These are phyloP conservation scores for Umbelopsis sp. DNA, from an alignment of 192 early-diverging fungal genomes.

Conservation along the genomic window DNA sequence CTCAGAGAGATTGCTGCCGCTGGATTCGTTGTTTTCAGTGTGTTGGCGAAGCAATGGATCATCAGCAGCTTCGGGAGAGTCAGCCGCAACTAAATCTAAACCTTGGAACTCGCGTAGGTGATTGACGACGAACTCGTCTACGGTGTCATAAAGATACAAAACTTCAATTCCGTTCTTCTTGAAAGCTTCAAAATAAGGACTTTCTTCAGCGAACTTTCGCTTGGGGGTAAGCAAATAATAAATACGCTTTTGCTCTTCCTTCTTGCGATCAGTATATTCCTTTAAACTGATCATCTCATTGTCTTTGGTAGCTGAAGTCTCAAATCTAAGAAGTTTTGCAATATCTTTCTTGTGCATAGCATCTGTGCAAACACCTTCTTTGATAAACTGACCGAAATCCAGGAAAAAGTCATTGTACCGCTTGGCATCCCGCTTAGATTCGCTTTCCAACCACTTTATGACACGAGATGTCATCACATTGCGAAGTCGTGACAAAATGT, in stretches of 20 bases:
- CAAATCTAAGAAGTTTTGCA: slow-evolving; percentile 64
- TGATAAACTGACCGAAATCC: slow-evolving; percentile 70
- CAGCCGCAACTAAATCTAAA: slow-evolving; percentile 57
- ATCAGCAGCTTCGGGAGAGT: slow-evolving; percentile 46
- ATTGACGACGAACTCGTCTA: slow-evolving; percentile 61
- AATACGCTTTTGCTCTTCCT: slow-evolving; percentile 74
- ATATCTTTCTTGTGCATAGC: slow-evolving; percentile 53
- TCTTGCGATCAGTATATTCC: slow-evolving; percentile 72
- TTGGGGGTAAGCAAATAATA: slow-evolving; percentile 66
- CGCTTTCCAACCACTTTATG: slow-evolving; percentile 57
- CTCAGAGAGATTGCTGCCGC: slow-evolving; percentile 36
- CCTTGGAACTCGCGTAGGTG: slow-evolving; percentile 63
- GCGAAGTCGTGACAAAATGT: slow-evolving; percentile 61
- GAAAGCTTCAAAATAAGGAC: slow-evolving; percentile 77
- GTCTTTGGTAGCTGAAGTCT: slow-evolving; percentile 43
- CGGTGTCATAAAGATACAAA: slow-evolving; percentile 63
- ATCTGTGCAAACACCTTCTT: slow-evolving; percentile 79
- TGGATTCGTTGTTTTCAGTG: not conserved
- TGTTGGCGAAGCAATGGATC: slow-evolving; percentile 37
- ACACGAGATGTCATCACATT: slow-evolving; percentile 57
- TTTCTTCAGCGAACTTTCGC: slow-evolving; percentile 61
- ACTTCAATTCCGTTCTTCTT: slow-evolving; percentile 75
- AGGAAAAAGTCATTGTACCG: slow-evolving; percentile 62
- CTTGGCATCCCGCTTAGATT: slow-evolving; percentile 50
- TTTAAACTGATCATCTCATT: slow-evolving; percentile 63